Base-by-base conservation (phyloP, 768 basidiomycete genomes). In the Rhodotorula babjevae region DNA sequence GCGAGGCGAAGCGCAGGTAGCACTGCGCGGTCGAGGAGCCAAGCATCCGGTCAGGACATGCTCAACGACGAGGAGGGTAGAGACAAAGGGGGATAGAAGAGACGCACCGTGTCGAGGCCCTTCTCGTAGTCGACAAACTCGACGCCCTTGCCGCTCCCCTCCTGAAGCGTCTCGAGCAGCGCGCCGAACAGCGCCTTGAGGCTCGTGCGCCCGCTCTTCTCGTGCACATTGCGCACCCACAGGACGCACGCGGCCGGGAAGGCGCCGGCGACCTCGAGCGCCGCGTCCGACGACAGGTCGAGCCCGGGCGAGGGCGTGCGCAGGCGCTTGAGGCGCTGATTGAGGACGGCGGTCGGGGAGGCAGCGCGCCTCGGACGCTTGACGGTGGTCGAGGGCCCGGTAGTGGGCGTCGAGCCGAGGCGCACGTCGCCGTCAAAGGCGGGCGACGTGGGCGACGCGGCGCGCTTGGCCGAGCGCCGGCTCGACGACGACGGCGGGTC, bases 41-140 rank as follows among this genome's bases (percentile, higher is more conserved):
- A 46, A 23, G 23, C 16, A 3, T 27, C 29, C 19, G 56, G 50
- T 47, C 52, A 27, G 0, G n/a, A 12, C 14, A 49, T 11, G 14
- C 21, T 23, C 8, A 9, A 5, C 11, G 46, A 11, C 29, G 14
- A 11, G 4, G 47, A 2, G 25, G 49, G 31, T n/a, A 36, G 36
- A 36, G 36, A 4, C 5, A 36, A 44, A 25, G 19, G 16, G 14
- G 56, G 29, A 18, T 16, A 18, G 36, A 25, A 47, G 3, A 2
- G 25, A 57, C 73, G 36, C 25, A 74, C 73, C 15, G 61, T 62
- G 11, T 61, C 62, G 15, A 63, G 47, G 5, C 73, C 73, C 59
- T 74, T 74, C 52, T 74, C 73, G 40, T 67, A 74, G 47, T 74
- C 73, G 40, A 70, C 73, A 61, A 61, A 74, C 44, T 74, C 73